A percentile compares a stretch with the other conserved stretches of the same genome.
phyloP scores from a whole-genome alignment of 495 filamentous ascomycete species.

The Apiosordaria backusii region DNA sequence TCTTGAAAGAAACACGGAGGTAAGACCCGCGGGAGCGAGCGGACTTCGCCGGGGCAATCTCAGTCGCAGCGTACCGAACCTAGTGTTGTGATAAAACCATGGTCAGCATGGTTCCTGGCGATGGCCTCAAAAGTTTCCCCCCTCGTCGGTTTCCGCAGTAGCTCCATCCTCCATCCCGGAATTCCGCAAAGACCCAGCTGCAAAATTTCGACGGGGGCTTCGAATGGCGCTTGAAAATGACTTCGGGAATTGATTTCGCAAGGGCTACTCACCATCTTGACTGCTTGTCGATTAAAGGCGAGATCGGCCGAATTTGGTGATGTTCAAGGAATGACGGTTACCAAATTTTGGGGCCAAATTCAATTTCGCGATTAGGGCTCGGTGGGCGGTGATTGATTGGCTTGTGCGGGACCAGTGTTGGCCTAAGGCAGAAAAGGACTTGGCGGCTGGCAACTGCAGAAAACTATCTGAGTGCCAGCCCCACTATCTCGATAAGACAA shows the following conservation, averaged over 20 bases:
- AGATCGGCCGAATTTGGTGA: constrained; percentile 34
- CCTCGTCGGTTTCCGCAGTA: not conserved
- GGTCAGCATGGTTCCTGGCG: constrained; percentile 34
- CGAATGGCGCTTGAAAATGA: constrained; percentile 6
- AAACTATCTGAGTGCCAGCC: constrained; percentile 14
- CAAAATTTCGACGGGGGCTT: constrained; percentile 10
- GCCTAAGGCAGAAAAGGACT: constrained; percentile 22
- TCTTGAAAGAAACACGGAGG: constrained; percentile 99
- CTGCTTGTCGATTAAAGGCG: constrained; percentile 35
- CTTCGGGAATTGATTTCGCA: constrained; percentile 15
- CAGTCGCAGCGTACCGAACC: constrained; percentile 97
- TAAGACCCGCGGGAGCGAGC: constrained; percentile 96
- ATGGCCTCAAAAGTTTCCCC: not conserved
- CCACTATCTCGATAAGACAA: constrained; percentile 6
- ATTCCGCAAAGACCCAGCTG: constrained; percentile 5
- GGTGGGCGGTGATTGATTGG: constrained; percentile 31
- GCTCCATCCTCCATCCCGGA: constrained; percentile 5
- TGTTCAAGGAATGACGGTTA: constrained; percentile 27
- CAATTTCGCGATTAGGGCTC: constrained; percentile 41
- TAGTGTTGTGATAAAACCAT: constrained; percentile 40
- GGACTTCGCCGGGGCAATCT: constrained; percentile 85
- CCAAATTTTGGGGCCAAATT: constrained; percentile 35
- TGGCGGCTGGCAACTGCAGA: not conserved
- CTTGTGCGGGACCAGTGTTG: constrained; percentile 21
- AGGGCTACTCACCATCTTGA: constrained; percentile 39